A percentile compares a stretch with the other conserved stretches of the same genome.
Evolutionary conservation across 495 filamentous ascomycete species (phyloP).

Genomic region (Pyronema omphalodes): DNA sequence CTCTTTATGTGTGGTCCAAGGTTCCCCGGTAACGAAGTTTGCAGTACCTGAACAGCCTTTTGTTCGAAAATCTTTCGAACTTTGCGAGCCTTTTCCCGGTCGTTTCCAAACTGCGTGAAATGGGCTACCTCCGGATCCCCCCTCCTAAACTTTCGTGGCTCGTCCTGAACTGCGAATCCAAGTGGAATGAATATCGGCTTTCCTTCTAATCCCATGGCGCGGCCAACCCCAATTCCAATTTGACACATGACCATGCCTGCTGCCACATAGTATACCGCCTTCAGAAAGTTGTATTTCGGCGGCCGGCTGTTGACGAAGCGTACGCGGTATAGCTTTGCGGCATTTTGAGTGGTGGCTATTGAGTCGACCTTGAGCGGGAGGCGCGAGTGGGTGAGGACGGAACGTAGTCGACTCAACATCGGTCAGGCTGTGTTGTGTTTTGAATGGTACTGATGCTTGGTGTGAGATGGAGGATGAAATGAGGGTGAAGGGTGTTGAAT

Average conservation of each 20-base stretch:
- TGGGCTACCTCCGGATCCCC: conserved; percentile 11
- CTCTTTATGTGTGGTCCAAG: conserved; percentile 14
- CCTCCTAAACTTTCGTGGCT: conserved; percentile 6
- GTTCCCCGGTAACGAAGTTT: conserved; percentile 6
- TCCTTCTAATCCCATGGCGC: not conserved
- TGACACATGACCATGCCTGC: not conserved
- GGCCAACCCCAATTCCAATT: not conserved
- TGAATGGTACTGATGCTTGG: not conserved
- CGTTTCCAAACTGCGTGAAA: conserved; percentile 12
- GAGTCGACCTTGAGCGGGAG: conserved; percentile 10
- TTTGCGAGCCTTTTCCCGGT: not conserved
- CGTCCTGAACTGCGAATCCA: conserved; percentile 8
- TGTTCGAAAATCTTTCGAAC: not conserved
- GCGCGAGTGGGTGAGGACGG: conserved; percentile 16
- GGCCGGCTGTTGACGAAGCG: conserved; percentile 11
- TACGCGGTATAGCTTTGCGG: conserved; percentile 15
- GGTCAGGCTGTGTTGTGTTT: not conserved
- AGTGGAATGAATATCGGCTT: conserved; percentile 19
- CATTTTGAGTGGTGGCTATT: conserved; percentile 5
- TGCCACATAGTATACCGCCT: not conserved
- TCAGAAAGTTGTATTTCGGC: not conserved
- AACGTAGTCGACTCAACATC: conserved; percentile 17
- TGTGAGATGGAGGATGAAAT: not conserved
- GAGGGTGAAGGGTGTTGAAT: not conserved
- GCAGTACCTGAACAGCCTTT: not conserved